Evolutionary conservation across 2,329 filamentous ascomycete species (phyloP).

Genomic region (Cladophialophora exuberans): DNA sequence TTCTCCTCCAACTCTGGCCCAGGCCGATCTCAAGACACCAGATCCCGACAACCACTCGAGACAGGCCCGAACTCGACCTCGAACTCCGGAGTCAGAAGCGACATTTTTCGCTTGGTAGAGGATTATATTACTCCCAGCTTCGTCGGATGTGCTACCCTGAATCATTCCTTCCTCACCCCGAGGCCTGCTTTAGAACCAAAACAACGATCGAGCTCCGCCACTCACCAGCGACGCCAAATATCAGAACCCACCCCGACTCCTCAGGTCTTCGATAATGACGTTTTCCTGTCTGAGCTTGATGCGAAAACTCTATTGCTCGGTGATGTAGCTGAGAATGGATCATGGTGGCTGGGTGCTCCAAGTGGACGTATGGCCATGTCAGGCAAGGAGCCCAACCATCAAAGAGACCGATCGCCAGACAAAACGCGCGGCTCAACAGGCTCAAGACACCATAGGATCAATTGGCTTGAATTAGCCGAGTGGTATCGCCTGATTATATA

Average conservation of each 20-base stretch:
- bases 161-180: slow-evolving; percentile 70
- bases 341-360: slow-evolving; percentile 71
- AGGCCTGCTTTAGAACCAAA: slow-evolving; percentile 51
- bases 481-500: slow-evolving; percentile 76
- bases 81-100: not conserved
- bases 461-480: slow-evolving; percentile 71
- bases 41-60: slow-evolving; percentile 1
- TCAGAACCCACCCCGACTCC: slow-evolving; percentile 31
- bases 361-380: slow-evolving; percentile 45
- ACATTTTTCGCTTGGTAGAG: slow-evolving; percentile 74
- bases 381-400: slow-evolving; percentile 35
- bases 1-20: slow-evolving; percentile 18
- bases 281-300: slow-evolving; percentile 66
- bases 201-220: slow-evolving; percentile 36
- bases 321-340: slow-evolving; percentile 77
- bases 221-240: slow-evolving; percentile 40
- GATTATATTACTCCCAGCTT: slow-evolving; percentile 75
- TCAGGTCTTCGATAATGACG: slow-evolving; percentile 39
- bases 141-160: slow-evolving; percentile 71
- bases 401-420: slow-evolving; percentile 40
- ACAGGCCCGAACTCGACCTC: not conserved
- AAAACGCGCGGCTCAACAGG: slow-evolving; percentile 51
- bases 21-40: slow-evolving; percentile 2
- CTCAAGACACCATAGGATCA: slow-evolving; percentile 68
- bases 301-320: slow-evolving; percentile 74